Base-by-base conservation (phyloP, 1,284 basidiomycete genomes). In the Ganoderma multipileum region DNA sequence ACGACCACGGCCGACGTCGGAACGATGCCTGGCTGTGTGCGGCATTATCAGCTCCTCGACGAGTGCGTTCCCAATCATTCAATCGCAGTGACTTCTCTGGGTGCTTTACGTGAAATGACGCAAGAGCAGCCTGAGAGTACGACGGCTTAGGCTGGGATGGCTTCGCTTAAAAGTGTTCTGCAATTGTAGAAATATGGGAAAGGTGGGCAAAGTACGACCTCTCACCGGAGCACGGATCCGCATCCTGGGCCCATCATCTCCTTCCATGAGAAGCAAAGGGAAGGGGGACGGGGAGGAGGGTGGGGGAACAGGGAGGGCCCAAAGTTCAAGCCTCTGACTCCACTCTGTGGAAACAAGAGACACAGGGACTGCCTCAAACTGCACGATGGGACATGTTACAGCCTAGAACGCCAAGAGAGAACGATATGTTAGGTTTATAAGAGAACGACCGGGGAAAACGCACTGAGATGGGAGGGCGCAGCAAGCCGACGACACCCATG, bases 1-100 rank as follows among this genome's bases (percentile, higher is more conserved):
- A 20, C 55, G 33, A 58, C 55, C 20, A 58, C 33, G 33, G 55
- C 55, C 33, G 52, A 55, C 26, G 55, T 58, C 33, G 55, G 33
- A 58, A n/a, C 28, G 16, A 58, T 7, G 55, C 20, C 7, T 33
- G 52, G 30, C 18, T 33, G 33, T 58, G 33, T n/a, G 55, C 33
- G 8, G 18, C 55, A 12, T 23, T 36, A 20, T 58, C 33, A 20
- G 11, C n/a, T 18, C 18, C n/a, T n/a, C 55, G 12, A 20, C 20
- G 20, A 38, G 3, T n/a, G 20, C 33, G 30, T 58, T 38, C 30
- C n/a, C 55, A 38, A 38, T 58, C 33, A 58, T 36, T 58, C 55
- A 58, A 23, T 58, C n/a, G 55, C 18, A 38, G 55, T 18, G 33
- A 8, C 55, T 58, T 58, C 55, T 58, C 33, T 30, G 20, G 9